These are phyloP conservation scores for Isabelozyma pseudorhagii DNA, from an alignment of 805 yeast genomes.

Conservation along the genomic window DNA sequence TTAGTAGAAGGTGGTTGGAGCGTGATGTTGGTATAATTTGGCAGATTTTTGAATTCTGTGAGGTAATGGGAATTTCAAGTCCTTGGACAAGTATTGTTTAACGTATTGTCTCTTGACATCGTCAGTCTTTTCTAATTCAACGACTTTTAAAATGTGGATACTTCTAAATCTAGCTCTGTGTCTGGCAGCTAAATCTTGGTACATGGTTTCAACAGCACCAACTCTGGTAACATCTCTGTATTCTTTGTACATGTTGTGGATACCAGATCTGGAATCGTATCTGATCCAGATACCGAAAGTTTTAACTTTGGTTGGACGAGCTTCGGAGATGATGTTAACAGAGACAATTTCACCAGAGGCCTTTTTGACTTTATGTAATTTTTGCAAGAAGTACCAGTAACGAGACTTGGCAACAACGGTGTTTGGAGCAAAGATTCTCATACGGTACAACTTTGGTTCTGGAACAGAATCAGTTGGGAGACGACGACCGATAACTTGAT, in stretches of 20 bases:
- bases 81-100: conserved; percentile 93
- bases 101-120: conserved; percentile 99
- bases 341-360: conserved; percentile 99
- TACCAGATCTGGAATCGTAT: conserved; percentile 99
- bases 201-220: conserved; percentile 96
- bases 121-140: conserved; percentile 94
- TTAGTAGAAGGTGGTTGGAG: conserved; percentile 98
- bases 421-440: conserved; percentile 99
- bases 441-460: conserved; percentile 99
- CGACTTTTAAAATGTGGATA: conserved; percentile 98
- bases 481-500: conserved; percentile 99
- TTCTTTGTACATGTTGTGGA: conserved; percentile 99
- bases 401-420: conserved; percentile 99
- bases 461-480: conserved; percentile 98
- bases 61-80: conserved; percentile 99
- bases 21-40: conserved; percentile 83
- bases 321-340: conserved; percentile 85
- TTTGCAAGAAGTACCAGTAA: conserved; percentile 99
- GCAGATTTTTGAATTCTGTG: conserved; percentile 96
- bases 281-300: conserved; percentile 99
- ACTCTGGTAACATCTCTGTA: conserved; percentile 99
- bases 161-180: conserved; percentile 99
- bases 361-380: conserved; percentile 99
- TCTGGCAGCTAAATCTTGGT: conserved; percentile 99
- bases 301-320: conserved; percentile 98